phyloP scores from a whole-genome alignment of 257 asterid species.

The Orobanche coerulescens region DNA sequence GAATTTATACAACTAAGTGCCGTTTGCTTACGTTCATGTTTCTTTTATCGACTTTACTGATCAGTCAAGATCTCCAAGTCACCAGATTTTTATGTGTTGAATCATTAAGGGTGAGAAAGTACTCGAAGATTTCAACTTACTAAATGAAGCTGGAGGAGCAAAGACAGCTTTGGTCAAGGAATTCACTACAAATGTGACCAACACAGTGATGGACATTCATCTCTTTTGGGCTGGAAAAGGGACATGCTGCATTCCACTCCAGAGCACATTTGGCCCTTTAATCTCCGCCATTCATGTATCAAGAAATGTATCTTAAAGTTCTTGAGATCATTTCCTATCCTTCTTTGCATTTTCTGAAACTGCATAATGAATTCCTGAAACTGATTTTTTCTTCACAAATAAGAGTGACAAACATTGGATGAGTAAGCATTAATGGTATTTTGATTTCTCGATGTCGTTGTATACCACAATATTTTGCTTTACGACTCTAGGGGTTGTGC shows the following conservation, averaged over 20 bases:
- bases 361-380: no score
- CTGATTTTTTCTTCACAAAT: no score
- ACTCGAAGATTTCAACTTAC: slow-evolving; percentile 42
- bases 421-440: slow-evolving; percentile 11
- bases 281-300: slow-evolving; percentile 48
- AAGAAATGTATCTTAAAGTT: slow-evolving; percentile 51
- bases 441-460: neutral
- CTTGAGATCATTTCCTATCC: neutral
- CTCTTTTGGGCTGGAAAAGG: slow-evolving; percentile 60
- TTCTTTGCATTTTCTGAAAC: neutral
- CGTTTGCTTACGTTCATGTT: no score
- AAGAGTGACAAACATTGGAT: no score
- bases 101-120: slow-evolving; percentile 41
- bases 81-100: neutral
- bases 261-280: slow-evolving; percentile 58
- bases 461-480: neutral
- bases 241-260: slow-evolving; percentile 58
- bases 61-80: neutral
- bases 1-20: neutral
- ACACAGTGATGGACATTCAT: slow-evolving; percentile 47
- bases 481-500: no score
- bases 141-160: slow-evolving; percentile 48
- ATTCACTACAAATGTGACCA: slow-evolving; percentile 44
- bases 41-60: neutral
- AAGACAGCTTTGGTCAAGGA: slow-evolving; percentile 40